Conservation (phyloP, 768 basidiomycete species). For the Lentinula raphanica region DNA sequence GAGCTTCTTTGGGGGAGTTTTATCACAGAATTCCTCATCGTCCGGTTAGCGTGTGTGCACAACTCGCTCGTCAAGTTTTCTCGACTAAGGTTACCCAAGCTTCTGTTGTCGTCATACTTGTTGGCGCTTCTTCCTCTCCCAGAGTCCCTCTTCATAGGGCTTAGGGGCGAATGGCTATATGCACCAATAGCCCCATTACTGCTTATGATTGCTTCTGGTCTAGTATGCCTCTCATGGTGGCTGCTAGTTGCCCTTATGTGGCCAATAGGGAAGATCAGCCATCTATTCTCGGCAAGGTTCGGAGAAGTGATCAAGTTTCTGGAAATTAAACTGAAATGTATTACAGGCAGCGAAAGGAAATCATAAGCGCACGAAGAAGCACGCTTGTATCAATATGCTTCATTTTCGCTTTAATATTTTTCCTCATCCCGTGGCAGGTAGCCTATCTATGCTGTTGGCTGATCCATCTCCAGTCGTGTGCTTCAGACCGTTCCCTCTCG, state of each 20-base stretch:
- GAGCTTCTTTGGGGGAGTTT: background rate
- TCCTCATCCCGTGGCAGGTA: conserved; percentile 89
- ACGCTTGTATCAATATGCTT: conserved; percentile 54
- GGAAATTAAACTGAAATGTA: background rate
- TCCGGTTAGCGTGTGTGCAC: conserved; percentile 32
- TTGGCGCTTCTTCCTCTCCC: conserved; percentile 55
- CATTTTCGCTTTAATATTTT: conserved; percentile 60
- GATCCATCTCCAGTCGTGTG: conserved; percentile 70
- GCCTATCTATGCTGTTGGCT: conserved; percentile 81
- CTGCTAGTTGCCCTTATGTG: conserved; percentile 44
- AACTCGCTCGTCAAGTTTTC: conserved; percentile 45
- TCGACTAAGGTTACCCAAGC: conserved; percentile 29
- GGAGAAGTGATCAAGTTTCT: conserved; percentile 11
- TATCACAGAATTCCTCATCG: background rate
- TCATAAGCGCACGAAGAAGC: conserved; percentile 34
- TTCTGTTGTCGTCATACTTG: conserved; percentile 39
- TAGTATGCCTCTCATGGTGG: conserved; percentile 60
- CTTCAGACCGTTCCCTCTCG: conserved; percentile 16
- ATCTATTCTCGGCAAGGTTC: conserved; percentile 30
- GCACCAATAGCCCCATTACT: conserved; percentile 51
- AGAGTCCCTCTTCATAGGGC: conserved; percentile 54
- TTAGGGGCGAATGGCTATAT: conserved; percentile 43
- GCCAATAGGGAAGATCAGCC: conserved; percentile 32
- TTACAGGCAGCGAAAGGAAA: conserved; percentile 28
- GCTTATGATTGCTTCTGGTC: conserved; percentile 55